phyloP scores from a whole-genome alignment of 2,329 filamentous ascomycete species.

The Myriangium duriaei region DNA sequence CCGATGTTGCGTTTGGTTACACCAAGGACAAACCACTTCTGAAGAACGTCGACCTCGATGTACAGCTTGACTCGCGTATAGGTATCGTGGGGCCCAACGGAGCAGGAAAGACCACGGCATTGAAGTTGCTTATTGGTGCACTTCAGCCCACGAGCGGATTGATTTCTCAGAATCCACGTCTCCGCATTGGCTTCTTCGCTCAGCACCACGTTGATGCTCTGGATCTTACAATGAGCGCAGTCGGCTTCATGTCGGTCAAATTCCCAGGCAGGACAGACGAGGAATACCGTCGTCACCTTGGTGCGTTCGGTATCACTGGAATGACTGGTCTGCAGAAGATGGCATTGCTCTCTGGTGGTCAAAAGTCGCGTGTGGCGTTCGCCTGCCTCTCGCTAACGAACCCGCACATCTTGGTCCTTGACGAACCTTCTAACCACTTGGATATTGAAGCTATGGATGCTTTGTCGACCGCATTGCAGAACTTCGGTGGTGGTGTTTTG shows the following conservation, averaged over 20 bases:
- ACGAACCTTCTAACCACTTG: slow-evolving; percentile 96
- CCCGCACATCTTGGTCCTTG: slow-evolving; percentile 92
- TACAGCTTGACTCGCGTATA: slow-evolving; percentile 94
- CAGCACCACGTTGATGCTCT: slow-evolving; percentile 97
- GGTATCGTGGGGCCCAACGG: slow-evolving; percentile 99
- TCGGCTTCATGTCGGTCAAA: slow-evolving; percentile 88
- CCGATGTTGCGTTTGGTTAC: slow-evolving; percentile 83
- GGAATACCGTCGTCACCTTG: slow-evolving; percentile 89
- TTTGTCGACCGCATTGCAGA: slow-evolving; percentile 65
- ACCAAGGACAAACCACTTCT: slow-evolving; percentile 65
- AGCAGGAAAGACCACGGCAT: slow-evolving; percentile 94
- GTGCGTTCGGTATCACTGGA: slow-evolving; percentile 74
- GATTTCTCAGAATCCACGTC: slow-evolving; percentile 76
- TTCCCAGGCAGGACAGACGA: slow-evolving; percentile 90
- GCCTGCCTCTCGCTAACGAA: slow-evolving; percentile 89
- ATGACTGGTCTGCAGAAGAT: slow-evolving; percentile 97
- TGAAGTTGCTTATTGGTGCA: slow-evolving; percentile 90
- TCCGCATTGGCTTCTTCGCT: slow-evolving; percentile 91
- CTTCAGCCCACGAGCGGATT: slow-evolving; percentile 64
- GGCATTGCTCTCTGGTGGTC: slow-evolving; percentile 84
- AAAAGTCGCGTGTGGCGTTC: slow-evolving; percentile 96
- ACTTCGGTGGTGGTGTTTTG: slow-evolving; percentile 86
- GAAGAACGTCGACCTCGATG: slow-evolving; percentile 80
- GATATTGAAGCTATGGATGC: slow-evolving; percentile 99
- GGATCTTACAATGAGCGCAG: slow-evolving; percentile 76